A percentile compares a stretch with the other conserved stretches of the same genome.
Evolutionary conservation across 192 early-diverging fungal genomes (phyloP).

Genomic region (Backusella liffmaniae): DNA sequence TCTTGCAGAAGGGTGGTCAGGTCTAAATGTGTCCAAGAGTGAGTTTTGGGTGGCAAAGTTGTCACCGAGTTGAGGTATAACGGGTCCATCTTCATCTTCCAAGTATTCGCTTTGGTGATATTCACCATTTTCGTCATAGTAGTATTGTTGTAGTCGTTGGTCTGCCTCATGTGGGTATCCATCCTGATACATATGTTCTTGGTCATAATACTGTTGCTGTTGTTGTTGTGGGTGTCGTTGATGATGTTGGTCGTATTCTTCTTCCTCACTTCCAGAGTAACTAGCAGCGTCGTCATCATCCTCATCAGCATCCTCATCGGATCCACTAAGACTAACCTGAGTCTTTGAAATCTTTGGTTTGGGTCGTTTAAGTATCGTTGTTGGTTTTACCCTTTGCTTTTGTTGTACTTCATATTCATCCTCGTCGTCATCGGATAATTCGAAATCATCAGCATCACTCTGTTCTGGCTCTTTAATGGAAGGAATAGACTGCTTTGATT

Average conservation of each 20-base stretch:
- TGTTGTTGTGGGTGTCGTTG: neutral
- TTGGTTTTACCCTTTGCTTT: neutral
- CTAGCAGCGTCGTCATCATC: slow-evolving; percentile 2
- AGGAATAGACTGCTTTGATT: neutral
- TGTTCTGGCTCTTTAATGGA: neutral
- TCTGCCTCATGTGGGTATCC: slow-evolving; percentile 1
- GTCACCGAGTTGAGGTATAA: slow-evolving; percentile 33
- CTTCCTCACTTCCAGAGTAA: neutral
- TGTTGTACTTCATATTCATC: slow-evolving; percentile 6
- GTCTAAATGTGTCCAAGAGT: slow-evolving; percentile 31
- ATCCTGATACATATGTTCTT: neutral
- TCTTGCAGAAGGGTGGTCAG: slow-evolving; percentile 33
- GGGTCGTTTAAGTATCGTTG: neutral
- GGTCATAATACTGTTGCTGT: slow-evolving; percentile 8
- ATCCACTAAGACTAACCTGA: slow-evolving; percentile 21
- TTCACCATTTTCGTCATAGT: neutral
- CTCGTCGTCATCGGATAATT: slow-evolving; percentile 20
- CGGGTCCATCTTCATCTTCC: slow-evolving; percentile 26
- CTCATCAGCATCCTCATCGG: slow-evolving; percentile 6
- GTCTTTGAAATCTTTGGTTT: slow-evolving; percentile 13
- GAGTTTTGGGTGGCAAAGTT: slow-evolving; percentile 37
- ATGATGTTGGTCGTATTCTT: neutral
- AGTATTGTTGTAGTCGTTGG: neutral
- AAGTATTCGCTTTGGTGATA: slow-evolving; percentile 4
- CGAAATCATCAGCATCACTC: neutral